These are phyloP conservation scores for Lachancea sp. DNA, from an alignment of 805 yeast species.

Conservation along the genomic window DNA sequence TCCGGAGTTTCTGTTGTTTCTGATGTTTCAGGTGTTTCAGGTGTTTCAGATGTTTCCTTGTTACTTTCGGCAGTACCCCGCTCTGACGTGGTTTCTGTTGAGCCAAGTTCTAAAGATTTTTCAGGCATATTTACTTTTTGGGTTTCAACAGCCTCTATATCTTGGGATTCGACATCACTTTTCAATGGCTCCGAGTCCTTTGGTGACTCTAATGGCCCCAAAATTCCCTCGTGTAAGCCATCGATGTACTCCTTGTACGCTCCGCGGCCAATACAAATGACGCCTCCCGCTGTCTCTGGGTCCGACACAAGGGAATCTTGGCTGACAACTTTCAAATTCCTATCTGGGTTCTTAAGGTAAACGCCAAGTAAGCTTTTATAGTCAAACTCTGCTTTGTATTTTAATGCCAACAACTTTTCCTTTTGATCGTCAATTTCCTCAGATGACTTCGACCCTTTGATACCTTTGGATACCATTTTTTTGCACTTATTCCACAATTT, in stretches of 20 bases:
- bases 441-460: not conserved
- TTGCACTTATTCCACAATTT: constrained; percentile 21
- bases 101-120: too few relatives aligned
- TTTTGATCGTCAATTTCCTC: constrained; percentile 19
- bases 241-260: constrained; percentile 86
- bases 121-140: too few relatives aligned
- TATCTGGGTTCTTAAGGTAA: constrained; percentile 35
- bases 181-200: constrained; percentile 7
- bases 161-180: not conserved
- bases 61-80: not conserved
- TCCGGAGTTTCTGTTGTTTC: constrained; percentile 10
- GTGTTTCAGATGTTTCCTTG: not conserved
- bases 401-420: constrained; percentile 16
- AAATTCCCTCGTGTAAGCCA: constrained; percentile 90
- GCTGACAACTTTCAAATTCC: constrained; percentile 27
- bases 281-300: constrained; percentile 64
- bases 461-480: constrained; percentile 10
- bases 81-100: constrained; percentile 40
- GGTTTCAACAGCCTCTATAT: constrained; percentile 31
- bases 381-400: constrained; percentile 35
- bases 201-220: constrained; percentile 77
- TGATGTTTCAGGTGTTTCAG: not conserved
- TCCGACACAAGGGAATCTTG: constrained; percentile 44
- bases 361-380: constrained; percentile 52
- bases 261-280: constrained; percentile 90